These are phyloP conservation scores for Nannizziopsis arthrosporioides DNA, from an alignment of 2,329 filamentous ascomycete genomes.

Conservation along the genomic window DNA sequence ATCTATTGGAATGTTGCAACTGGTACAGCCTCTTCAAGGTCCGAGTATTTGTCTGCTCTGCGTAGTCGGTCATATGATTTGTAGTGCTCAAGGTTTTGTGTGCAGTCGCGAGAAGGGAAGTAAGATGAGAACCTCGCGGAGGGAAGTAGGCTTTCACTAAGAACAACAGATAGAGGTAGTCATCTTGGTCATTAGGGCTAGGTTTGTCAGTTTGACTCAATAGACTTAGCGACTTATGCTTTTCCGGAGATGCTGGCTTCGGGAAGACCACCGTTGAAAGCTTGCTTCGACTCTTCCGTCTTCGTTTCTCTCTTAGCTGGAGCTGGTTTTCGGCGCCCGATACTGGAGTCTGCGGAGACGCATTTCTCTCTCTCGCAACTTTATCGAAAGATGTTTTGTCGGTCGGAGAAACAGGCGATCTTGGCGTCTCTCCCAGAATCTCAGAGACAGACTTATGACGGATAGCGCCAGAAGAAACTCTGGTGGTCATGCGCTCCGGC, in stretches of 20 bases:
- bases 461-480: constrained; percentile 58
- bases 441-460: constrained; percentile 62
- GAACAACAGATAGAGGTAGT: constrained; percentile 55
- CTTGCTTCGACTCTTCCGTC: constrained; percentile 49
- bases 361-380: constrained; percentile 20
- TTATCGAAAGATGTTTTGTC: constrained; percentile 22
- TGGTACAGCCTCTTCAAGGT: constrained; percentile 80
- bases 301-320: constrained; percentile 39
- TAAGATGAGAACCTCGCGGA: constrained; percentile 42
- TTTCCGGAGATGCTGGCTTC: constrained; percentile 48
- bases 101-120: constrained; percentile 66
- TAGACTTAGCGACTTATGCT: constrained; percentile 30
- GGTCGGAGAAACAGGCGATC: constrained; percentile 12
- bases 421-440: constrained; percentile 51
- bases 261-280: constrained; percentile 68
- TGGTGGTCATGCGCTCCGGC: constrained; percentile 52
- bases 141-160: constrained; percentile 48
- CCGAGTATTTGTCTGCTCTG: constrained; percentile 77
- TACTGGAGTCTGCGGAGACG: constrained; percentile 22
- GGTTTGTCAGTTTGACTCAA: constrained; percentile 29
- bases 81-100: constrained; percentile 82
- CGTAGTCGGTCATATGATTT: constrained; percentile 69
- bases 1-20: constrained; percentile 79
- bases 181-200: constrained; percentile 36
- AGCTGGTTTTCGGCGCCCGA: constrained; percentile 1